These are phyloP conservation scores for Pyrenochaeta sp. DNA, from an alignment of 2,329 filamentous ascomycete genomes.

Conservation along the genomic window DNA sequence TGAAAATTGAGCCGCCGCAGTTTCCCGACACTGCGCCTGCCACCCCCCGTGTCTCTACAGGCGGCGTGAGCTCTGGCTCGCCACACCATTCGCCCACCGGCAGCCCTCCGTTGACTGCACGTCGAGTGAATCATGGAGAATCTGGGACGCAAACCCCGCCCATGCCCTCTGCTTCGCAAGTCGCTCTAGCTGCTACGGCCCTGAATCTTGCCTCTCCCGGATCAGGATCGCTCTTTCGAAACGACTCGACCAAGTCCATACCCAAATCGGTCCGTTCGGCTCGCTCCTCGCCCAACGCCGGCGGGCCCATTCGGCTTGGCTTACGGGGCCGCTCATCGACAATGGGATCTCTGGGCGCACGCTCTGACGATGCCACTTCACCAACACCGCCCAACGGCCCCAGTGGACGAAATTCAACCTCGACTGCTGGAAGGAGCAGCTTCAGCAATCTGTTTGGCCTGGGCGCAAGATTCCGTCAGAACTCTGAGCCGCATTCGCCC, in stretches of 20 bases:
- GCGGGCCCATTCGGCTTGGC: slow-evolving; percentile 66
- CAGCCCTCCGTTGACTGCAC: slow-evolving; percentile 49
- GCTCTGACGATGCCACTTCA: slow-evolving; percentile 75
- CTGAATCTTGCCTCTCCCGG: slow-evolving; percentile 57
- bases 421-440: slow-evolving; percentile 85
- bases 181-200: slow-evolving; percentile 59
- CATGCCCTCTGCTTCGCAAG: slow-evolving; percentile 61
- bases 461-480: slow-evolving; percentile 77
- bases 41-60: slow-evolving; percentile 55
- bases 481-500: slow-evolving; percentile 73
- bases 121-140: slow-evolving; percentile 37
- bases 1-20: slow-evolving; percentile 67
- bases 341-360: slow-evolving; percentile 80
- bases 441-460: slow-evolving; percentile 88
- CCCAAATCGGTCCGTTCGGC: slow-evolving; percentile 73
- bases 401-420: slow-evolving; percentile 76
- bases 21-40: slow-evolving; percentile 53
- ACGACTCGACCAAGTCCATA: slow-evolving; percentile 70
- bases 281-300: slow-evolving; percentile 64
- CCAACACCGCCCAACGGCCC: slow-evolving; percentile 58
- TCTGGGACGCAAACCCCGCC: slow-evolving; percentile 43
- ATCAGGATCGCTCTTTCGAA: slow-evolving; percentile 60
- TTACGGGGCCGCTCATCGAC: slow-evolving; percentile 86
- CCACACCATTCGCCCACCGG: slow-evolving; percentile 44
- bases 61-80: slow-evolving; percentile 47